Base-by-base conservation (phyloP, 129 eudicot genomes). In the Tanacetum coccineum region DNA sequence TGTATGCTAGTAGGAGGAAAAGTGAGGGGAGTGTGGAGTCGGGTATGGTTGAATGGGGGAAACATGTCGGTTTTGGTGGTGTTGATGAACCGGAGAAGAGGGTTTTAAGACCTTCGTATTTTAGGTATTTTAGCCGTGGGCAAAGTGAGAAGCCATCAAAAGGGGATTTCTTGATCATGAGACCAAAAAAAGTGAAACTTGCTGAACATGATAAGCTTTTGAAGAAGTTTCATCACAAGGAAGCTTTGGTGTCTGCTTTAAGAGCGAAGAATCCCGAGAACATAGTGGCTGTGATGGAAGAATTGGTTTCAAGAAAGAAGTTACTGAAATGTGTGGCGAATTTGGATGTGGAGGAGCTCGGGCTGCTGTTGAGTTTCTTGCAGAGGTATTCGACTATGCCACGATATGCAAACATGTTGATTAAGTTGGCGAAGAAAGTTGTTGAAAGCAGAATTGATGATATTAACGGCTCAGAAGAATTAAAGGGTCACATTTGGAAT, bases 231-330 rank as follows among this genome's bases (percentile, higher is more conserved):
- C 87, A 87, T 85, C 98, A 93, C 46, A 88, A 82, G 70, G 96
- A 93, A 10, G 98, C 98, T 5, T 55, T 93, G 57, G 87, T 93
- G 65, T 84, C 87, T 11, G 95, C 83, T 6, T 78, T 93, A 70
- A 82, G 15, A 28, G 80, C 80, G 48, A 49, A 93, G 81, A 74
- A 84, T 86, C 57, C 88, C 92, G 98, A 84, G 36, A 82, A 80
- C 59, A 64, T 80, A 71, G 84, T 84, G 75, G 98, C 96, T 11
- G 96, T 93, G 39, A 93, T 93, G 82, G 98, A 93, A 64, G 98
- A 93, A 66, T 79, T 93, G 83, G 95, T 93, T 89, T 95, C 96
- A 2, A 71, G 98, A 60, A 88, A 78, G 86, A 93, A 86, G 71
- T 52, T 93, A 51, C 21, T 88, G 74, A 88, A 66, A 62, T 84